A percentile compares a stretch with the other conserved stretches of the same genome.
These are phyloP conservation scores for Penicillium sp. DNA, from an alignment of 2,329 filamentous ascomycete genomes.

Conservation along the genomic window DNA sequence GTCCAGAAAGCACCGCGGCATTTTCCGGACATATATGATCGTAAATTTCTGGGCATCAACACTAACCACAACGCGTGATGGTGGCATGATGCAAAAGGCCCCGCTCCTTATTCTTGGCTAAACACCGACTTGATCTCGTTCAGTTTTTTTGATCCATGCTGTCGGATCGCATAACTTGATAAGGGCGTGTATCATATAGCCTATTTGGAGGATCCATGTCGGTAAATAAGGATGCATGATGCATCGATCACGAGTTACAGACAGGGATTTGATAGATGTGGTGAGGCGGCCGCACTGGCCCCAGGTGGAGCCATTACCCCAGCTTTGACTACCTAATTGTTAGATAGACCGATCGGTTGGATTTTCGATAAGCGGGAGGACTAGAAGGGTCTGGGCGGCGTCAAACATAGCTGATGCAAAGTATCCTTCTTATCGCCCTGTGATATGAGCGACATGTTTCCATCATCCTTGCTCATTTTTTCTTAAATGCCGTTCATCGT, in stretches of 20 bases:
- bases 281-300: neutral
- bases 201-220: neutral
- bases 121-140: neutral
- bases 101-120: neutral
- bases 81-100: constrained; percentile 3
- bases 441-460: neutral
- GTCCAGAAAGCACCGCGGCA: neutral
- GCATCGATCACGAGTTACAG: neutral
- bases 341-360: too few species aligned
- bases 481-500: too few species aligned
- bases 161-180: constrained; percentile 2
- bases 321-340: neutral
- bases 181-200: neutral
- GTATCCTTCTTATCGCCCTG: too few species aligned
- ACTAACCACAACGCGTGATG: neutral
- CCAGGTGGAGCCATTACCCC: constrained; percentile 3
- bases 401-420: neutral
- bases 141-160: too few species aligned
- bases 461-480: too few species aligned
- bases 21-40: neutral
- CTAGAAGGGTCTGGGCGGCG: neutral
- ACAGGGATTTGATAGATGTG: neutral
- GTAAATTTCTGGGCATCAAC: neutral
- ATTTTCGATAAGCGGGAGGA: neutral
- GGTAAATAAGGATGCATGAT: neutral